These are phyloP conservation scores for Scheffersomyces coipomensis DNA, from an alignment of 805 yeast genomes.

Conservation along the genomic window DNA sequence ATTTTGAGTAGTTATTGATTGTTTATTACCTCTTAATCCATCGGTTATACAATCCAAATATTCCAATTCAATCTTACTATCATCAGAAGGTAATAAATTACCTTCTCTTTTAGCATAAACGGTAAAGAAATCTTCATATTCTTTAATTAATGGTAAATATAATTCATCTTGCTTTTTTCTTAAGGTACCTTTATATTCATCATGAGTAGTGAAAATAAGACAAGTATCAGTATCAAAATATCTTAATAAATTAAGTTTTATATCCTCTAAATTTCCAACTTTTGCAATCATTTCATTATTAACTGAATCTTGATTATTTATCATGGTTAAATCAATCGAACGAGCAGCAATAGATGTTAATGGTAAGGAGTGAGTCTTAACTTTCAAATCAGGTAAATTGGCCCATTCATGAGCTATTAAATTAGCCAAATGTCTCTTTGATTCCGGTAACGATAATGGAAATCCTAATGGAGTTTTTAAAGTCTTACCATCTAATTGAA, in stretches of 20 bases:
- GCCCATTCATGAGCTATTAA: slow-evolving; percentile 88
- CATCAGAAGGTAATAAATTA: slow-evolving; percentile 19
- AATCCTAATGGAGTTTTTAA: slow-evolving; percentile 84
- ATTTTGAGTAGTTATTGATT: slow-evolving; percentile 54
- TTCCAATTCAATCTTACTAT: slow-evolving; percentile 40
- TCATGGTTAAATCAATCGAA: slow-evolving; percentile 66
- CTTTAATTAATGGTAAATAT: slow-evolving; percentile 71
- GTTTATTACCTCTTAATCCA: slow-evolving; percentile 81
- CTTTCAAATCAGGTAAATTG: slow-evolving; percentile 57
- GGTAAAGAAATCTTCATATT: slow-evolving; percentile 61
- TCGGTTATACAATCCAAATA: slow-evolving; percentile 77
- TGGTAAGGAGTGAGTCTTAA: slow-evolving; percentile 80
- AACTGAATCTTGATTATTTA: slow-evolving; percentile 22
- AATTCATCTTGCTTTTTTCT: slow-evolving; percentile 76
- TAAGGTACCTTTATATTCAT: slow-evolving; percentile 80
- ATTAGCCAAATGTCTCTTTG: slow-evolving; percentile 63
- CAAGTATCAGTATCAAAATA: slow-evolving; percentile 94
- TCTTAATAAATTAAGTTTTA: slow-evolving; percentile 62
- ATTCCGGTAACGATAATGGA: slow-evolving; percentile 59
- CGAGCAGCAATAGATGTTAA: slow-evolving; percentile 85
- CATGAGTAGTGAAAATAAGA: slow-evolving; percentile 75
- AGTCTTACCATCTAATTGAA: slow-evolving; percentile 73
- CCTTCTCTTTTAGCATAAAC: slow-evolving; percentile 28
- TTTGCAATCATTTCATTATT: slow-evolving; percentile 54
- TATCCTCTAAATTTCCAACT: slow-evolving; percentile 58